A percentile compares a stretch with the other conserved stretches of the same genome.
These are phyloP conservation scores for Candida oleophila DNA, from an alignment of 805 yeast species.

Conservation along the genomic window DNA sequence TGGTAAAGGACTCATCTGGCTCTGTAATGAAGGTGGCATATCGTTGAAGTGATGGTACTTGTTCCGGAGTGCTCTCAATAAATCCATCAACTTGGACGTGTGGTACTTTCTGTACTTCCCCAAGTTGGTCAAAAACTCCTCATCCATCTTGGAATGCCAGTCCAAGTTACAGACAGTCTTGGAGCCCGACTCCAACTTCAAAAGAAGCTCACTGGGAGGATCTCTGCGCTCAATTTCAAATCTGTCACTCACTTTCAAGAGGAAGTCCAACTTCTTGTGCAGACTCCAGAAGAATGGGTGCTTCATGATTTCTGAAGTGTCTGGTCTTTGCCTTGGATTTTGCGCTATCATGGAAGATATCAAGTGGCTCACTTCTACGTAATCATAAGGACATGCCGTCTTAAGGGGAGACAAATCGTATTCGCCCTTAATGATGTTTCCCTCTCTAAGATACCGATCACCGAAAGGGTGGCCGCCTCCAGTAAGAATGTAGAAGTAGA, in stretches of 20 bases:
- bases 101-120: constrained; percentile 91
- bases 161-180: constrained; percentile 53
- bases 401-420: constrained; percentile 51
- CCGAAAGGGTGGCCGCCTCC: constrained; percentile 94
- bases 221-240: constrained; percentile 83
- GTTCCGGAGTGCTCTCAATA: constrained; percentile 85
- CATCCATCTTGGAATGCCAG: constrained; percentile 77
- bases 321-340: constrained; percentile 72
- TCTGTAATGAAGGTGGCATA: constrained; percentile 64
- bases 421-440: constrained; percentile 73
- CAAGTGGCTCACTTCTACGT: constrained; percentile 69
- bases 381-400: constrained; percentile 38
- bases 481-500: constrained; percentile 81
- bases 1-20: constrained; percentile 75
- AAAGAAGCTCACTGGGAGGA: constrained; percentile 65
- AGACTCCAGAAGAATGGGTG: constrained; percentile 90
- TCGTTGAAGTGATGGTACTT: constrained; percentile 95
- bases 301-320: constrained; percentile 60
- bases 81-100: constrained; percentile 74
- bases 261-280: constrained; percentile 74
- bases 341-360: constrained; percentile 67
- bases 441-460: constrained; percentile 83
- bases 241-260: constrained; percentile 85
- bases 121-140: constrained; percentile 72
- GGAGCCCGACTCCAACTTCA: constrained; percentile 54